Percentiles rank a stretch among this genome's conserved stretches.
Conservation (phyloP, 345 rosid genomes). For the Bretschneidera sinensis region DNA sequence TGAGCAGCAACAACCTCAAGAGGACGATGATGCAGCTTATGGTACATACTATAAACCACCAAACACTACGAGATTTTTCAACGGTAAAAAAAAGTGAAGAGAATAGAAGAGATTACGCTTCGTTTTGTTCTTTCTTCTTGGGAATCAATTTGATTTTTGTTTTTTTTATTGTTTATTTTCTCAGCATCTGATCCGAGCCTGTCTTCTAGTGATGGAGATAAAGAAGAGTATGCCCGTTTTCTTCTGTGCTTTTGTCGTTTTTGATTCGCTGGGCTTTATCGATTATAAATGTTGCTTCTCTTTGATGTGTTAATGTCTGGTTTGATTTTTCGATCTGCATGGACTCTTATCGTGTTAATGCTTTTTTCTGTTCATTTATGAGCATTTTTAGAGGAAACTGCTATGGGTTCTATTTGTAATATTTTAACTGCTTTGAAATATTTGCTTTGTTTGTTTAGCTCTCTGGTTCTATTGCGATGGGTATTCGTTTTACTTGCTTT, state of each 20-base stretch:
- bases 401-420: background rate
- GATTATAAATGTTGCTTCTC: background rate
- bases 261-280: constrained; percentile 14
- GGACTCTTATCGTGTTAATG: background rate
- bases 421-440: too few species aligned
- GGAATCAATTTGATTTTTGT: background rate
- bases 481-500: too few species aligned
- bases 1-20: constrained; percentile 5
- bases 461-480: too few species aligned
- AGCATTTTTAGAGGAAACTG: background rate
- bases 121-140: constrained; percentile 7
- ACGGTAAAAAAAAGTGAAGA: background rate
- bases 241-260: background rate
- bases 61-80: background rate
- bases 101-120: background rate
- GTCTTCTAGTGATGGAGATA: constrained; percentile 33
- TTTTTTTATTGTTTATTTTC: background rate
- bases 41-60: constrained; percentile 6
- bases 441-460: too few species aligned
- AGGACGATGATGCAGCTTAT: constrained; percentile 17
- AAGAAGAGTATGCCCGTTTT: constrained; percentile 32
- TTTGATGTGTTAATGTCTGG: constrained; percentile 12
- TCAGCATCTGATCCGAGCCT: constrained; percentile 47
- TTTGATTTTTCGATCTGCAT: constrained; percentile 22
- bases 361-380: background rate